These are phyloP conservation scores for Porogramme epimiltina DNA, from an alignment of 1,284 basidiomycete species.

Conservation along the genomic window DNA sequence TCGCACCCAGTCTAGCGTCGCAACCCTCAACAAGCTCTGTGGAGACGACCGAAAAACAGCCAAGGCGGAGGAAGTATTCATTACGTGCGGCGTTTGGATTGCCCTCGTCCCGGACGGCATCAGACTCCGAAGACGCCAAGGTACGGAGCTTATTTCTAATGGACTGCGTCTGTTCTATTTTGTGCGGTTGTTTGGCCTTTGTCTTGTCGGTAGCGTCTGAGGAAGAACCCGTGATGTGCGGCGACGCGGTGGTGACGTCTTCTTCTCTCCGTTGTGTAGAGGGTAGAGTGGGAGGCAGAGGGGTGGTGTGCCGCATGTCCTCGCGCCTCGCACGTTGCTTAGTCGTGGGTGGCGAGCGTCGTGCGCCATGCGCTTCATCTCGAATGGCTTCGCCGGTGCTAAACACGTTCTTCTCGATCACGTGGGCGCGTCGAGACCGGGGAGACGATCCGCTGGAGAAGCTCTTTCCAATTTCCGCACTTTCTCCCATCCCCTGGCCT, in stretches of 20 bases:
- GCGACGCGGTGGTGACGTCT: slow-evolving; percentile 12
- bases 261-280: neutral
- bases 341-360: neutral
- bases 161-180: too few relatives aligned
- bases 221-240: slow-evolving; percentile 1
- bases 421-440: slow-evolving; percentile 24
- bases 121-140: slow-evolving; percentile 16
- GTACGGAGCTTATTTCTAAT: slow-evolving; percentile 10
- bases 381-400: slow-evolving; percentile 1
- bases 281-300: neutral
- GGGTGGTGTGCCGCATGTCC: neutral
- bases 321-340: neutral
- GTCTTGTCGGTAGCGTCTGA: slow-evolving; percentile 12
- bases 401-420: slow-evolving; percentile 17
- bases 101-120: slow-evolving; percentile 6
- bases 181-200: too few relatives aligned
- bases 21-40: slow-evolving; percentile 4
- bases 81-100: slow-evolving; percentile 26
- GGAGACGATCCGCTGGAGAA: slow-evolving; percentile 11
- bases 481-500: slow-evolving; percentile 15
- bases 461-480: slow-evolving; percentile 15
- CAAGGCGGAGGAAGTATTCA: slow-evolving; percentile 25
- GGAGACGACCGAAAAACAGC: slow-evolving; percentile 13
- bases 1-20: slow-evolving; percentile 4
- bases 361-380: neutral